Percentiles rank a stretch among this genome's conserved stretches.
Evolutionary conservation across 176 grass and related monocot species (phyloP).

Genomic region (Lolium rigidum): DNA sequence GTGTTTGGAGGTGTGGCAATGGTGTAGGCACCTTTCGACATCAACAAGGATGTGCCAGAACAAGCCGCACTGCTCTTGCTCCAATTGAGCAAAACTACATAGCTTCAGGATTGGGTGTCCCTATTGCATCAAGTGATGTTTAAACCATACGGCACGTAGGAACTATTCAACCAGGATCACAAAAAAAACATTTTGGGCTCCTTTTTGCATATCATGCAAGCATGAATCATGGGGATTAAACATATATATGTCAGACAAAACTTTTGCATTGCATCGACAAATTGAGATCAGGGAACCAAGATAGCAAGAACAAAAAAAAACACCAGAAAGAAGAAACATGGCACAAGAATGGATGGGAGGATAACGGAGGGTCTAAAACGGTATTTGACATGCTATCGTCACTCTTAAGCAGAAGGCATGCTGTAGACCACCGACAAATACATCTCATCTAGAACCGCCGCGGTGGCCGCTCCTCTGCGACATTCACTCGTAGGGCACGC

Average conservation of each 20-base stretch:
- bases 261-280: slow-evolving; percentile 51
- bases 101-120: too few relatives aligned
- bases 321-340: neutral
- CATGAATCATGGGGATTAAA: too few relatives aligned
- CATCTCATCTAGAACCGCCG: slow-evolving; percentile 51
- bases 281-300: slow-evolving; percentile 41
- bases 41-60: too few relatives aligned
- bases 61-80: too few relatives aligned
- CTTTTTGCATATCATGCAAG: too few relatives aligned
- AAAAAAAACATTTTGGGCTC: too few relatives aligned
- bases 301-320: slow-evolving; percentile 16
- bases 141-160: too few relatives aligned
- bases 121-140: too few relatives aligned
- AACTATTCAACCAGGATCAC: too few relatives aligned
- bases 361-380: slow-evolving; percentile 15
- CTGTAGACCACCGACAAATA: neutral
- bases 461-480: slow-evolving; percentile 66
- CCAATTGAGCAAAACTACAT: too few relatives aligned
- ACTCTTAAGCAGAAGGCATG: slow-evolving; percentile 30
- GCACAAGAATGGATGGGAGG: neutral
- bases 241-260: slow-evolving; percentile 48
- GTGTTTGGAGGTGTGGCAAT: too few relatives aligned
- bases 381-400: slow-evolving; percentile 20
- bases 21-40: too few relatives aligned
- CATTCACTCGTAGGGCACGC: slow-evolving; percentile 74